Evolutionary conservation across 352 stramenopile species (phyloP).

Genomic region (Plasmopara viticola): DNA sequence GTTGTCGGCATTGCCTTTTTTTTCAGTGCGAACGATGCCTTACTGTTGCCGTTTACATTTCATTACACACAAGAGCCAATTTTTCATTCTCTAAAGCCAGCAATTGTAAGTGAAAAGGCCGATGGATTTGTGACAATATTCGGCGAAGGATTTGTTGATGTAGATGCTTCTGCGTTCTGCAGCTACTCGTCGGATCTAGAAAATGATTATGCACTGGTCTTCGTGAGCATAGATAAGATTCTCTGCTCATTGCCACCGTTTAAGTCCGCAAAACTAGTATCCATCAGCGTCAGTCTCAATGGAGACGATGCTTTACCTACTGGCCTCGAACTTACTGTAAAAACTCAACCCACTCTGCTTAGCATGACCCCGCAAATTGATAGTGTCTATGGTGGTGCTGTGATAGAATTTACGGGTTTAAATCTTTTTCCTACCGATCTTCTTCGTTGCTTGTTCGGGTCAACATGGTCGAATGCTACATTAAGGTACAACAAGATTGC

Average conservation of each 20-base stretch:
- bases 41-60: conserved; percentile 23
- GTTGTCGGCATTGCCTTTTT: conserved; percentile 22
- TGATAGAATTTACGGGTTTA: conserved; percentile 25
- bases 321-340: conserved; percentile 17
- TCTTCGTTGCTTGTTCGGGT: conserved; percentile 35
- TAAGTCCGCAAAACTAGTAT: conserved; percentile 10
- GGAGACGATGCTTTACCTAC: conserved; percentile 13
- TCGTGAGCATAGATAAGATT: conserved; percentile 16
- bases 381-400: conserved; percentile 23
- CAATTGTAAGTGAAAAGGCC: conserved; percentile 19
- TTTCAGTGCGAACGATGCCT: conserved; percentile 20
- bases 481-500: conserved; percentile 20
- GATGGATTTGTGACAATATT: conserved; percentile 23
- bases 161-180: conserved; percentile 16
- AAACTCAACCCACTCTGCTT: conserved; percentile 18
- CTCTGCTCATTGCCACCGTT: conserved; percentile 25
- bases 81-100: conserved; percentile 20
- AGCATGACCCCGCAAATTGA: conserved; percentile 28
- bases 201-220: conserved; percentile 7
- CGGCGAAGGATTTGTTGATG: conserved; percentile 31
- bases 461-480: conserved; percentile 10
- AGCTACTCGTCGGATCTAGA: conserved; percentile 10
- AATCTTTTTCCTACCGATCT: conserved; percentile 26
- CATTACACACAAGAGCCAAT: conserved; percentile 19
- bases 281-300: conserved; percentile 31